Evolutionary conservation across 805 yeast species (phyloP).

Genomic region (Priceomyces carsonii): DNA sequence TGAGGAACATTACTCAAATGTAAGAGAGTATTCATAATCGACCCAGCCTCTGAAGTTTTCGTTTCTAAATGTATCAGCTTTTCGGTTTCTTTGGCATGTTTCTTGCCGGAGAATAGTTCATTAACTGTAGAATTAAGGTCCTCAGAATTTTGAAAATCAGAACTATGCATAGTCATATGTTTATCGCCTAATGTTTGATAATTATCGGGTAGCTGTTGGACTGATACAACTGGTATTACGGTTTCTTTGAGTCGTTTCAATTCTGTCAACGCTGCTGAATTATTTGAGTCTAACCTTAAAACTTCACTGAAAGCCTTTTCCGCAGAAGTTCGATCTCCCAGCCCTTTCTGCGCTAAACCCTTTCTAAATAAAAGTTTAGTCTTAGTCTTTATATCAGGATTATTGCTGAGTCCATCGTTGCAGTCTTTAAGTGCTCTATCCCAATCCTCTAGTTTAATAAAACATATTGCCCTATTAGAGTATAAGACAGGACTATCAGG

Average conservation of each 20-base stretch:
- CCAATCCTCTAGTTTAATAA: constrained; percentile 52
- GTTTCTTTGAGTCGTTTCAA: constrained; percentile 16
- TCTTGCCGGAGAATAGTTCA: constrained; percentile 10
- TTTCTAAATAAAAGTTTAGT: constrained; percentile 55
- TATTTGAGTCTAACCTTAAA: constrained; percentile 41
- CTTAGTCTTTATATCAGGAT: constrained; percentile 29
- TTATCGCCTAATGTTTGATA: too few relatives aligned
- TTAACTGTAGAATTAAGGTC: constrained; percentile 10
- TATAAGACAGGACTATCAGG: constrained; percentile 54
- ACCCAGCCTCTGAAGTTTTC: too few relatives aligned
- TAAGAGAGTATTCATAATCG: too few relatives aligned
- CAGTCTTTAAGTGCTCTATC: constrained; percentile 51
- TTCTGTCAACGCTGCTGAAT: constrained; percentile 39
- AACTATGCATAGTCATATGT: not conserved
- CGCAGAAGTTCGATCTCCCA: constrained; percentile 25
- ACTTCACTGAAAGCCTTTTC: constrained; percentile 33
- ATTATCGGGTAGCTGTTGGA: constrained; percentile 44
- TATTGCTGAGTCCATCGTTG: constrained; percentile 44
- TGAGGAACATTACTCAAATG: constrained; percentile 25
- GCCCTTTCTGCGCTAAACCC: constrained; percentile 40
- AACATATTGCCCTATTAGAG: constrained; percentile 72
- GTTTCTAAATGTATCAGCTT: too few relatives aligned
- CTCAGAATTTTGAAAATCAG: not conserved
- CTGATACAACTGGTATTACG: constrained; percentile 39
- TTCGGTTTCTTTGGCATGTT: too few relatives aligned